Evolutionary conservation across 208 protist species (phyloP).

Genomic region (Leishmania arabica): DNA sequence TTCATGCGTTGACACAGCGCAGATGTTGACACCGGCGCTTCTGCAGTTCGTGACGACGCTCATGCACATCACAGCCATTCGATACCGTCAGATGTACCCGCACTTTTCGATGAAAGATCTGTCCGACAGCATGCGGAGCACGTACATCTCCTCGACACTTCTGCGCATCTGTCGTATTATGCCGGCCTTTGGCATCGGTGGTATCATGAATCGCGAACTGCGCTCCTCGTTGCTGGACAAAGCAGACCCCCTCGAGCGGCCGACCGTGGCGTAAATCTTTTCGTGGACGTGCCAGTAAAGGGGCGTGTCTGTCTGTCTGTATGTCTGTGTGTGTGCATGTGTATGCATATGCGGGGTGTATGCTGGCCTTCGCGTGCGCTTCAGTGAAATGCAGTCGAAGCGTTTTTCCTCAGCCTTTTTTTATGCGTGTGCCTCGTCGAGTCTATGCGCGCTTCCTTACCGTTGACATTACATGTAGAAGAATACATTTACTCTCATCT

Average conservation of each 20-base stretch:
- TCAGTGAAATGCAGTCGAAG: not conserved
- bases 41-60: conserved; percentile 85
- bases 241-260: conserved; percentile 40
- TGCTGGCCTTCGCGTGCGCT: not conserved
- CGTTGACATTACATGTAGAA: not conserved
- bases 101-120: conserved; percentile 70
- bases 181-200: conserved; percentile 81
- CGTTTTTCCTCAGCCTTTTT: too few species aligned
- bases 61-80: conserved; percentile 86
- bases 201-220: conserved; percentile 86
- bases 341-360: not conserved
- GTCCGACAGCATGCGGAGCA: conserved; percentile 52
- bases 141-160: conserved; percentile 76
- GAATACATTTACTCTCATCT: too few species aligned
- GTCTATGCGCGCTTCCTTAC: not conserved
- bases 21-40: conserved; percentile 73
- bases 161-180: conserved; percentile 86
- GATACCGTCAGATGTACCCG: conserved; percentile 87
- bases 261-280: conserved; percentile 8
- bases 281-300: not conserved
- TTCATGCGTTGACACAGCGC: conserved; percentile 62
- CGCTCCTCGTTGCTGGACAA: conserved; percentile 70
- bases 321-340: not conserved
- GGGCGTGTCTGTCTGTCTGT: not conserved
- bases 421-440: not conserved